Evolutionary conservation across 495 filamentous ascomycete genomes (phyloP), one percentile per base, ranked within the genome.

Genomic region (Aspergillus bridgeri): DNA sequence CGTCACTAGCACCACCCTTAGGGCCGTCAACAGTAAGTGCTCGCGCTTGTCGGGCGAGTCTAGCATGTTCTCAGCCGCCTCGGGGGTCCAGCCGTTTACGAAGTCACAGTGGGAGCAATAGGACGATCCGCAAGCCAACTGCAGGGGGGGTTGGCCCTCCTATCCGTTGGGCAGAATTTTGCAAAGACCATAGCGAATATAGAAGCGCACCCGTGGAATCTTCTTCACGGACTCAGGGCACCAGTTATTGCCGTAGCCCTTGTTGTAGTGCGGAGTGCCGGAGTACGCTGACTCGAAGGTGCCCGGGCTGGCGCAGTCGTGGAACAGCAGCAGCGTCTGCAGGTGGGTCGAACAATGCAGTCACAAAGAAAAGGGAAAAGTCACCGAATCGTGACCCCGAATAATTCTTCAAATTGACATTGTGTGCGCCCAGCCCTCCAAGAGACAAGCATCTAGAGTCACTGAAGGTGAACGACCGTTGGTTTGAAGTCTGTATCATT

Each of bases 101-200:
- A 66, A 66, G 33, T 66, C 64, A 4, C 64, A 60, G 33, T 66
- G 64, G 1, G 43, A 55, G 42, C 60, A 63, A 42, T 61, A 66
- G 1, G 60, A 59, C 7, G 48, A 22, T 2, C 64, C 64, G 55
- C 60, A 63, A 2, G 64, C 53, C 1, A 66, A 53, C 48, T 57
- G 38, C 3, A 66, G 22, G 19, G 64, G 64, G 13, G 64, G 52
- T 18, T 51, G 6, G 0, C 64, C 64, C 2, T 23, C 24, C 64
- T 60, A 66, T 0, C 64, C 64, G 46, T 61, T 55, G 3, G 64
- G 60, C 15, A 63, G 48, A 6, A 66, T 22, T 0, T 5, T 45
- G n/a, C 58, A 53, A 3, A 61, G 33, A 23, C 63, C 64, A 48
- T 63, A 66, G 11, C 64, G 64, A 18, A 66, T 61, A 3, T 60